Evolutionary conservation across 192 early-diverging fungal genomes (phyloP), one percentile per base, ranked within the genome.

Genomic region (Chytriomyces hyalinus): DNA sequence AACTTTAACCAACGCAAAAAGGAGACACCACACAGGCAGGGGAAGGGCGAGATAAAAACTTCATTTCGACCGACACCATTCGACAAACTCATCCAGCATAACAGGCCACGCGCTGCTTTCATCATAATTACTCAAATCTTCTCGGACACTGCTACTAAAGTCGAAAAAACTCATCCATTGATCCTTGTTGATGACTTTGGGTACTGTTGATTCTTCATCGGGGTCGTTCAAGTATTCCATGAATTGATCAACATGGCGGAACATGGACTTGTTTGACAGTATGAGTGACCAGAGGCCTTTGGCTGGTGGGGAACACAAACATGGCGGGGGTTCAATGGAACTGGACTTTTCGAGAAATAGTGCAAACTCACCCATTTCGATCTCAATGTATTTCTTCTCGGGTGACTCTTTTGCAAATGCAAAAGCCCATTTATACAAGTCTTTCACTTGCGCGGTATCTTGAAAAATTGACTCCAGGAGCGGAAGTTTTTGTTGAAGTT

Each of bases 81-180:
- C 73, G 44, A 75, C 73, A 66, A 49, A 75, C 17, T 75, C 73
- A 53, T 75, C 73, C 61, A 75, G 28, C 15, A 75, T 11, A 22
- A 75, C 73, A 20, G 73, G 73, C 73, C 91, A 92, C 62, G 91
- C 89, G 36, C 85, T 86, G 59, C 70, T 79, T 13, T 85, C 85
- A 48, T 92, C 91, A 66, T 92, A 90, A 51, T 86, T 86, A 51
- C 81, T 75, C 10, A 90, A 65, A 73, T 89, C 88, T 20, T 83
- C 80, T 10, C 77, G 61, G 8, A 91, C 77, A 0, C 78, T 82
- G 11, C 75, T 82, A 0, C 84, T 81, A 80, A 92, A 92, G 13
- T 91, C 91, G 43, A 84, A 80, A 65, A 92, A 89, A 57, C 81
- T 88, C 61, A 80, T 76, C 91, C 91, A 92, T 68, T 92, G 91